phyloP scores from a whole-genome alignment of 768 basidiomycete species.

The Tulasnella sp. region DNA sequence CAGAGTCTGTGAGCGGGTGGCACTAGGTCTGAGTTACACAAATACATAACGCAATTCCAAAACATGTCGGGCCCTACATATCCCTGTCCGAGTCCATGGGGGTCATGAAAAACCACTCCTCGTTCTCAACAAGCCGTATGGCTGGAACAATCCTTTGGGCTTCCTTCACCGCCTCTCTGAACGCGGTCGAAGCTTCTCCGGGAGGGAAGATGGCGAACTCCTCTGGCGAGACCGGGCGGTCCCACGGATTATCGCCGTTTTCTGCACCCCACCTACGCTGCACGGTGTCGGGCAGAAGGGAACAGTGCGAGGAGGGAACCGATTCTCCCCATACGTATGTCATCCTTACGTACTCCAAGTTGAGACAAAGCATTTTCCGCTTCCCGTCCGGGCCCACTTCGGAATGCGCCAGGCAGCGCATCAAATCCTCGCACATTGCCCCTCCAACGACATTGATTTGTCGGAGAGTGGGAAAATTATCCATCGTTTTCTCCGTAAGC shows the following conservation, averaged over 20 bases:
- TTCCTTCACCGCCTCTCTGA: not conserved
- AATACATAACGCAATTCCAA: not conserved
- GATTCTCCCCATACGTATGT: not conserved
- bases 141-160: not conserved
- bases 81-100: constrained; percentile 41
- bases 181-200: not conserved
- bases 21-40: not conserved
- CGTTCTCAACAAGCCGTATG: not conserved
- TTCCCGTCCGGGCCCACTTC: not conserved
- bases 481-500: not conserved
- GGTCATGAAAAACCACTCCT: not conserved
- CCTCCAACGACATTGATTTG: not conserved
- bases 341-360: not conserved
- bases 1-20: too few relatives aligned
- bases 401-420: not conserved
- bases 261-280: not conserved
- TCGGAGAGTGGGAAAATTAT: not conserved
- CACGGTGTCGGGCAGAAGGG: not conserved
- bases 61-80: not conserved
- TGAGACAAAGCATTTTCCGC: not conserved
- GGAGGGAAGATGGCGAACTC: constrained; percentile 7
- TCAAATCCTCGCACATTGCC: not conserved
- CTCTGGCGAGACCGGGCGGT: not conserved
- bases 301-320: not conserved
- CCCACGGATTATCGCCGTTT: not conserved